Evolutionary conservation across 2,329 filamentous ascomycete species (phyloP).

Genomic region (Aspergillus sp.): DNA sequence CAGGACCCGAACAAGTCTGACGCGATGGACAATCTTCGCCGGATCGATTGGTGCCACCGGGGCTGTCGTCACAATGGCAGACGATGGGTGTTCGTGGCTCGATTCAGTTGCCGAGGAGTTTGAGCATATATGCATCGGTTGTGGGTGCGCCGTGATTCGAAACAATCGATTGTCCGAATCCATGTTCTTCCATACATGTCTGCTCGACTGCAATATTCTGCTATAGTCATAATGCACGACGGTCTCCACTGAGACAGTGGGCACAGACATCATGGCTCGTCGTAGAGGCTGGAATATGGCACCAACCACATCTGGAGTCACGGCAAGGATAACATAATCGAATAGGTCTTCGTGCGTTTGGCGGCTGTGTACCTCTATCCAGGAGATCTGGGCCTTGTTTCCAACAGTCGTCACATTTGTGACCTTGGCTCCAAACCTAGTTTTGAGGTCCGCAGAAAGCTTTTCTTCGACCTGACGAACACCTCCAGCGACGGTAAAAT

Average conservation of each 20-base stretch:
- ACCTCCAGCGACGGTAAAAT: slow-evolving; percentile 19
- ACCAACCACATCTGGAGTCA: slow-evolving; percentile 54
- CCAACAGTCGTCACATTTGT: slow-evolving; percentile 6
- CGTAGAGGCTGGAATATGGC: slow-evolving; percentile 47
- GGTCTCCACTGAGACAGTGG: background rate
- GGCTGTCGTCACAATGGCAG: slow-evolving; percentile 54
- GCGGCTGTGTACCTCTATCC: slow-evolving; percentile 4
- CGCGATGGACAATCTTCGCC: slow-evolving; percentile 43
- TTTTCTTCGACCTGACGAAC: slow-evolving; percentile 17
- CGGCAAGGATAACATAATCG: slow-evolving; percentile 49
- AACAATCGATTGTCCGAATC: background rate
- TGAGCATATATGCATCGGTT: slow-evolving; percentile 31
- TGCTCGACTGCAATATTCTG: slow-evolving; percentile 5
- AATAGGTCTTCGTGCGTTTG: slow-evolving; percentile 13
- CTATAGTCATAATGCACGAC: slow-evolving; percentile 1
- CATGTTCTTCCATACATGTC: background rate
- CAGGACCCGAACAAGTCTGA: slow-evolving; percentile 53
- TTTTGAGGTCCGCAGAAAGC: slow-evolving; percentile 7
- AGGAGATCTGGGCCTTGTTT: slow-evolving; percentile 8
- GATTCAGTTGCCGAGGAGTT: slow-evolving; percentile 47
- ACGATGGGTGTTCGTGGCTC: slow-evolving; percentile 51
- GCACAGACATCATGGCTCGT: slow-evolving; percentile 2
- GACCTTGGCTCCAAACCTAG: slow-evolving; percentile 13
- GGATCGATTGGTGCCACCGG: slow-evolving; percentile 42
- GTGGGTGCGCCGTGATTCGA: slow-evolving; percentile 28